phyloP scores from a whole-genome alignment of 169 alveolate species.

The Fabrea salina region DNA sequence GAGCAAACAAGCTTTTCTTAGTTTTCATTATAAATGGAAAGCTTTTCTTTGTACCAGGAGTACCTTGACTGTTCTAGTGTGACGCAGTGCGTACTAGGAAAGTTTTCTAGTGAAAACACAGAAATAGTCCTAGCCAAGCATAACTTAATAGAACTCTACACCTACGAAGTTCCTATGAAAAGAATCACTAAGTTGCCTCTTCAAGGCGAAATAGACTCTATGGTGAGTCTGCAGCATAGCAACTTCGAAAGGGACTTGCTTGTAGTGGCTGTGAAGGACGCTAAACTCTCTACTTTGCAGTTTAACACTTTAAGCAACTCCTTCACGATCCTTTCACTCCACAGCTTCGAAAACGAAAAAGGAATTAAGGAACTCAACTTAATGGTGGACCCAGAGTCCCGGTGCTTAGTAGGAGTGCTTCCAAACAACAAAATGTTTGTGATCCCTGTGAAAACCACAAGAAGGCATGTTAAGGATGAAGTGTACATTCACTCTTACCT shows the following conservation, averaged over 20 bases:
- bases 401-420: conserved; percentile 7
- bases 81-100: neutral
- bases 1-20: neutral
- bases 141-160: conserved; percentile 20
- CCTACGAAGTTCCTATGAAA: neutral
- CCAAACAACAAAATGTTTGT: conserved; percentile 7
- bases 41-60: conserved; percentile 15
- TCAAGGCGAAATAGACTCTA: conserved; percentile 18
- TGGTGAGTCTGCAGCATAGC: neutral
- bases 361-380: conserved; percentile 5
- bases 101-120: neutral
- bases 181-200: neutral
- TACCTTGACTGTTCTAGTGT: neutral
- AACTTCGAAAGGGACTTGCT: conserved; percentile 8
- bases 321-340: neutral
- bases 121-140: conserved; percentile 1
- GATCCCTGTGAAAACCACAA: neutral
- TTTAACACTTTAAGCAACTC: neutral
- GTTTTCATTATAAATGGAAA: neutral
- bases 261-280: neutral
- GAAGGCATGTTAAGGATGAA: neutral
- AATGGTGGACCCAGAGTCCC: conserved; percentile 22
- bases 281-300: neutral
- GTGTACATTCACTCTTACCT: neutral
- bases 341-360: conserved; percentile 31